Percentiles rank a stretch among this genome's conserved stretches.
Conservation (phyloP, 129 eudicot species). For the Ambrosia artemisiifolia region DNA sequence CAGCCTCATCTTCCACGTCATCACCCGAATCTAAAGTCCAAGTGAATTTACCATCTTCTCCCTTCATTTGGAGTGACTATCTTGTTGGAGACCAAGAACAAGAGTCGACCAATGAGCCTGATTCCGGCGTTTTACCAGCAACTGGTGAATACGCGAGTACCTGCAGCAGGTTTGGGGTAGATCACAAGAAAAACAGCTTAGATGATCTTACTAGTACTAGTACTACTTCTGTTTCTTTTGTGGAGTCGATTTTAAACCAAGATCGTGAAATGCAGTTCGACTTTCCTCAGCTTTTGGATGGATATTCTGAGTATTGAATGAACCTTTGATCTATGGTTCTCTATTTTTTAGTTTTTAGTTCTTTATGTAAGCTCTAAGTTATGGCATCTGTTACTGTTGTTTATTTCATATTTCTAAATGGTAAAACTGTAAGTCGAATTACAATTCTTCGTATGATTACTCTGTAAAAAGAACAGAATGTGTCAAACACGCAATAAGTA, state of each 20-base stretch:
- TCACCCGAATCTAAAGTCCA: slow-evolving; percentile 39
- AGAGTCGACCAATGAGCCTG: slow-evolving; percentile 31
- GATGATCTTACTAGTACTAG: slow-evolving; percentile 9
- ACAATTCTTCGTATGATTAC: too few species aligned
- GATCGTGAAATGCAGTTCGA: slow-evolving; percentile 64
- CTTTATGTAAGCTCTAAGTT: slow-evolving; percentile 16
- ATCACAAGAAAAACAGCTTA: slow-evolving; percentile 19
- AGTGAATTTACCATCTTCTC: slow-evolving; percentile 48
- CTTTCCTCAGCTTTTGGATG: slow-evolving; percentile 55
- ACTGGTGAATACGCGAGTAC: slow-evolving; percentile 8
- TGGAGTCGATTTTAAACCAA: slow-evolving; percentile 65
- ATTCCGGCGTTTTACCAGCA: slow-evolving; percentile 11
- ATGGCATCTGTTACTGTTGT: not conserved
- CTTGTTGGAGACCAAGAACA: slow-evolving; percentile 36
- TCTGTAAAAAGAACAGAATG: too few species aligned
- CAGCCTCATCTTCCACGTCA: slow-evolving; percentile 49
- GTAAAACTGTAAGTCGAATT: not conserved
- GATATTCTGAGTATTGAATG: slow-evolving; percentile 41
- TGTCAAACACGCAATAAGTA: too few species aligned
- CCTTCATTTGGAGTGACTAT: slow-evolving; percentile 48
- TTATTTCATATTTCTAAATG: slow-evolving; percentile 13
- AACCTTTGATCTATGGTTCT: not conserved
- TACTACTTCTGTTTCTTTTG: slow-evolving; percentile 52
- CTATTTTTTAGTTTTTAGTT: slow-evolving; percentile 13
- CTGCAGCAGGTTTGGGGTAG: slow-evolving; percentile 8